Evolutionary conservation across 805 yeast species (phyloP), one percentile per base, ranked within the genome.

Genomic region (Hanseniaspora pseudoguilliermondii): DNA sequence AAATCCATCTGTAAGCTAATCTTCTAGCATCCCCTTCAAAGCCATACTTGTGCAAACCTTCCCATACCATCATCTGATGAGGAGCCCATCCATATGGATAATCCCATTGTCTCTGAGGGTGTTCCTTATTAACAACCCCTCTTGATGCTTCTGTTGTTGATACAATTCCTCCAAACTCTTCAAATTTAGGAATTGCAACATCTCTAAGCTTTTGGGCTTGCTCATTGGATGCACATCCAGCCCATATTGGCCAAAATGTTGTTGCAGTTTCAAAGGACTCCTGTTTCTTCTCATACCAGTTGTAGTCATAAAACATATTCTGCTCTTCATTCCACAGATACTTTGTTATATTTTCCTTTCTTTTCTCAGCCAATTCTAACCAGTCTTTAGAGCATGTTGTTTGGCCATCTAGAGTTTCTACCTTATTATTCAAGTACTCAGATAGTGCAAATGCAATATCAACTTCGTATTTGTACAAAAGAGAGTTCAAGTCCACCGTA

Each of bases 41-140:
- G 0, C 90, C 93, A 66, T 91, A 93, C 54, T 81, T 77, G 32
- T 67, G 62, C 36, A 91, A 73, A 0, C 97, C 97, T 47, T 78
- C 78, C 98, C 98, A 91, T 1, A 95, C 91, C 55, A 91, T 68
- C 18, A 91, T 86, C 69, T 91, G 98, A 66, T 93, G 97, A 3
- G 98, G 97, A 0, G 97, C 96, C 98, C 98, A 91, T 1, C 97
- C 97, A 65, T 73, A 87, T 2, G 98, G 98, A 68, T 84, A 93
- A 68, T 91, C 98, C 98, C 98, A 91, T 70, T 91, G 98, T 67
- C 97, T 75, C 13, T 84, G 80, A n/a, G 95, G 96, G 63, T 88
- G 74, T 44, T 78, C 74, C 18, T 85, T 69, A 1, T 83, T 79
- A 39, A 86, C 71, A 27, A 75, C 79, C 41, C 96, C 95, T 61